Evolutionary conservation across 441 rosid genomes (phyloP).

Genomic region (Metrosideros polymorpha): DNA sequence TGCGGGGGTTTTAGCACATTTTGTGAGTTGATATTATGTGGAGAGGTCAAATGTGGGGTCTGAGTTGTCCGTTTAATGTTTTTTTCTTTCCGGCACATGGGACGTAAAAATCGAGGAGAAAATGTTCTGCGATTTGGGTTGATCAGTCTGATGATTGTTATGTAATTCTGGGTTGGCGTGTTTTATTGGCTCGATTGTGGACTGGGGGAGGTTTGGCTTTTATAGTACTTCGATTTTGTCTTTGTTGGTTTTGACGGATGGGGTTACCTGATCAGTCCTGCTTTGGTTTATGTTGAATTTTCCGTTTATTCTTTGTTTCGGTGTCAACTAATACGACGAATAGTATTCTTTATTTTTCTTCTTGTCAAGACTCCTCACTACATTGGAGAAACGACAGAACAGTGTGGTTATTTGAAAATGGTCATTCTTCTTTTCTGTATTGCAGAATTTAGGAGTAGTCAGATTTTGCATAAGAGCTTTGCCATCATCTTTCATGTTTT

Average conservation of each 20-base stretch:
- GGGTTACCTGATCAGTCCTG: not conserved
- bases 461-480: not conserved
- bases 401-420: not conserved
- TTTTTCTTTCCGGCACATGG: not conserved
- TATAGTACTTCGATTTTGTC: not conserved
- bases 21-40: not conserved
- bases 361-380: not conserved
- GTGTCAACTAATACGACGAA: not conserved
- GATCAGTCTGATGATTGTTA: slow-evolving; percentile 10
- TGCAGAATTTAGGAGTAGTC: not conserved
- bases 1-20: not conserved
- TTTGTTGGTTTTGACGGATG: not conserved
- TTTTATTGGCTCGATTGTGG: slow-evolving; percentile 1
- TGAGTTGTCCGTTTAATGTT: not conserved
- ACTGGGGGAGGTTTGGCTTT: not conserved
- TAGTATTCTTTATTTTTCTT: not conserved
- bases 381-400: not conserved
- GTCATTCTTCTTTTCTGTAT: not conserved
- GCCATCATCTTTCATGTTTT: not conserved
- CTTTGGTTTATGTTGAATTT: not conserved
- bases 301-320: not conserved
- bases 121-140: slow-evolving; percentile 3
- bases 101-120: slow-evolving; percentile 20
- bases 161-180: slow-evolving; percentile 10
- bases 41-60: not conserved